A percentile compares a stretch with the other conserved stretches of the same genome.
phyloP scores from a whole-genome alignment of 2,329 filamentous ascomycete species.

The Ceratocystiopsis brevicomis region DNA sequence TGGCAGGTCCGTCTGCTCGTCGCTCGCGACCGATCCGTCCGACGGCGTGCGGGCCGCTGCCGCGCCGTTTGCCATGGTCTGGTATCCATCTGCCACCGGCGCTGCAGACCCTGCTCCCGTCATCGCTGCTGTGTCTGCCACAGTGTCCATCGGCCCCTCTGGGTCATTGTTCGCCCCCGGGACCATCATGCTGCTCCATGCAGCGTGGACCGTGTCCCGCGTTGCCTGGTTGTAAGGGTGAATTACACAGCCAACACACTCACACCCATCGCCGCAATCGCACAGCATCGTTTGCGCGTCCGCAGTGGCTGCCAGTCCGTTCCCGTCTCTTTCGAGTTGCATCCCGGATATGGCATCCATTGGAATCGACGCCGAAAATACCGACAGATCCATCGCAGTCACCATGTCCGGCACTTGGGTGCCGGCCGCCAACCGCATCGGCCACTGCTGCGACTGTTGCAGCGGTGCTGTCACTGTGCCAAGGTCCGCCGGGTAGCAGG shows the following conservation, averaged over 20 bases:
- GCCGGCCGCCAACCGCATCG: conserved; percentile 2
- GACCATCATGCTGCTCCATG: conserved; percentile 8
- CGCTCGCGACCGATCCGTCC: conserved; percentile 25
- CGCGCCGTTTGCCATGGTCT: conserved; percentile 5
- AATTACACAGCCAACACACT: conserved; percentile 10
- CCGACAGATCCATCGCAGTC: no score
- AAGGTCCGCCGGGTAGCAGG: conserved; percentile 8
- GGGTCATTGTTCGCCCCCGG: no score
- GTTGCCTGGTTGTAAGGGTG: conserved; percentile 11
- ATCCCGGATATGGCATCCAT: no score
- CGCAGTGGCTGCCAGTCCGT: background rate
- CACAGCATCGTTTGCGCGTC: conserved; percentile 8
- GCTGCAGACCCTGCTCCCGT: no score
- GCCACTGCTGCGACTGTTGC: conserved; percentile 7
- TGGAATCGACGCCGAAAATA: no score
- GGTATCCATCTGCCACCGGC: background rate
- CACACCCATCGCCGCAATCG: conserved; percentile 11
- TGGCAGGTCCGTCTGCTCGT: conserved; percentile 30
- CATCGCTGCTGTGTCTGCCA: no score
- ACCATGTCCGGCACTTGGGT: no score
- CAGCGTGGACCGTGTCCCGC: conserved; percentile 8
- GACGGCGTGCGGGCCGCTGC: conserved; percentile 26
- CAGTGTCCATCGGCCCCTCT: no score
- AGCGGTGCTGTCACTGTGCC: conserved; percentile 9
- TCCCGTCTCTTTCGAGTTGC: background rate